Percentiles rank a stretch among this genome's conserved stretches.
phyloP scores from a whole-genome alignment of 345 rosid genomes.

The Aurinia saxatilis region DNA sequence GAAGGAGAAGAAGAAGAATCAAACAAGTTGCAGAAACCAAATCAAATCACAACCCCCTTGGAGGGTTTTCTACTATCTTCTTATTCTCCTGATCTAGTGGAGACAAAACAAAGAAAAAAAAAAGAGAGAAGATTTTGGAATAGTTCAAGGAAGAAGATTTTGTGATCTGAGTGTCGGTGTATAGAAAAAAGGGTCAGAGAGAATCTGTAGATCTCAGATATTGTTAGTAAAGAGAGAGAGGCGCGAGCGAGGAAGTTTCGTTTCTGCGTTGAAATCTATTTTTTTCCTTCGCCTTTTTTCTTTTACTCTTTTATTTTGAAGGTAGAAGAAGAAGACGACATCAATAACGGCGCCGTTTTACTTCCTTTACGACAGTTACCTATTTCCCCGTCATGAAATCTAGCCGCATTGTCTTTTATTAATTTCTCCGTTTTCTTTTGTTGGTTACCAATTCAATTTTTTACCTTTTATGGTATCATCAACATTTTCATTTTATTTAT shows the following conservation, averaged over 20 bases:
- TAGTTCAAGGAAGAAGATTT: neutral
- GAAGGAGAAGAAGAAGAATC: constrained; percentile 17
- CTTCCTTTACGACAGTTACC: neutral
- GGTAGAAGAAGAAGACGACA: constrained; percentile 9
- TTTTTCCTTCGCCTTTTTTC: neutral
- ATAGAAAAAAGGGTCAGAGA: neutral
- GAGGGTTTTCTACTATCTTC: neutral
- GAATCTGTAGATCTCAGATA: constrained; percentile 26
- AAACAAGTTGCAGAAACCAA: constrained; percentile 21
- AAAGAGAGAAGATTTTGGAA: neutral
- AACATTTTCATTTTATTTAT: too few species aligned
- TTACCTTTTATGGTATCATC: too few species aligned
- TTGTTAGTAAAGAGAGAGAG: constrained; percentile 8
- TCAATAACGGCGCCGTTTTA: constrained; percentile 18
- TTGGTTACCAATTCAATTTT: too few species aligned
- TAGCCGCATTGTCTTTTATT: neutral
- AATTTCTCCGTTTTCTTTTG: too few species aligned
- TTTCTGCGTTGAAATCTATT: constrained; percentile 13
- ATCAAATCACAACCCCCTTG: neutral
- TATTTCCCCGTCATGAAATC: neutral
- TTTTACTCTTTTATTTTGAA: neutral
- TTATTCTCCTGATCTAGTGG: constrained; percentile 2
- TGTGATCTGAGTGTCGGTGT: constrained; percentile 21
- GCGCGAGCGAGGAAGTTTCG: constrained; percentile 29
- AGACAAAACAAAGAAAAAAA: too few species aligned